Percentiles rank a stretch among this genome's conserved stretches.
Conservation (phyloP, 495 filamentous ascomycete species). For the Tuber borchii region DNA sequence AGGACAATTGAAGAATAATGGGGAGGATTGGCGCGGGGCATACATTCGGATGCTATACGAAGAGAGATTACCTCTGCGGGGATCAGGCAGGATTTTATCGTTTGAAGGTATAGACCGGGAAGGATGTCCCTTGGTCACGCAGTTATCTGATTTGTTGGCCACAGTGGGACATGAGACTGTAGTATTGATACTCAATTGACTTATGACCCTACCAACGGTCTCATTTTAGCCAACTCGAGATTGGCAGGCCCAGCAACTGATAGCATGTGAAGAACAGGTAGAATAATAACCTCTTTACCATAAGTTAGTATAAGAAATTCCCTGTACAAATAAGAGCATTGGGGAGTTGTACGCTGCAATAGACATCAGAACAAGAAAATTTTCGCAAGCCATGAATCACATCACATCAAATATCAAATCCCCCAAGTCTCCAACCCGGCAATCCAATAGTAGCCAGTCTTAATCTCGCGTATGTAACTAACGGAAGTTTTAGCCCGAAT, state of each 20-base stretch:
- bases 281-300: neutral
- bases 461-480: neutral
- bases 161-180: neutral
- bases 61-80: neutral
- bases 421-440: neutral
- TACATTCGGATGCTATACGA: neutral
- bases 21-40: no score
- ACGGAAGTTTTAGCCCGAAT: no score
- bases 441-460: neutral
- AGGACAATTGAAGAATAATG: neutral
- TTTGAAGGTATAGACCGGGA: neutral
- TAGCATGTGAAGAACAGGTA: neutral
- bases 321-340: neutral
- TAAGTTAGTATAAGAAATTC: neutral
- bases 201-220: neutral
- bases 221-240: neutral
- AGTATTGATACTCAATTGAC: neutral
- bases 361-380: neutral
- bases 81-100: neutral
- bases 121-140: no score
- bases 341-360: neutral
- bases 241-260: neutral
- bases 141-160: neutral
- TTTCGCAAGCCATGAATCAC: neutral
- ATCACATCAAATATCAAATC: neutral